These are phyloP conservation scores for Aspergillus udagawae DNA, from an alignment of 2,329 filamentous ascomycete species.

Conservation along the genomic window DNA sequence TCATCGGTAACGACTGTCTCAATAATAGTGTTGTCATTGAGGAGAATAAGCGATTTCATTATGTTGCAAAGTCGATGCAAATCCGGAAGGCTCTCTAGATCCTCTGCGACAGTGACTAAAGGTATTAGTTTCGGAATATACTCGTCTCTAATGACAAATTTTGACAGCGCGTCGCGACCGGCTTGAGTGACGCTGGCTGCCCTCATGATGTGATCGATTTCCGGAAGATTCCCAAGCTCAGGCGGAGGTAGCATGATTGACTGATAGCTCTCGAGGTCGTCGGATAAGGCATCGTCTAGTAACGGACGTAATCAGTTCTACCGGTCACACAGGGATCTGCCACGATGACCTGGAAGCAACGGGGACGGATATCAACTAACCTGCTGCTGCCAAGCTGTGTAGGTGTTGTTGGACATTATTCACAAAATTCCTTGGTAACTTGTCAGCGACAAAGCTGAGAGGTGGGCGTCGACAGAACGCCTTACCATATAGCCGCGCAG, in stretches of 20 bases:
- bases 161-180: slow-evolving; percentile 80
- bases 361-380: slow-evolving; percentile 38
- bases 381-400: slow-evolving; percentile 57
- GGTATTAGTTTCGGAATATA: slow-evolving; percentile 86
- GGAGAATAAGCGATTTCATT: slow-evolving; percentile 90
- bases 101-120: slow-evolving; percentile 82
- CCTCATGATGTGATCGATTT: slow-evolving; percentile 82
- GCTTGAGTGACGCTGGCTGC: slow-evolving; percentile 67
- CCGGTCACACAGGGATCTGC: slow-evolving; percentile 21
- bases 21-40: slow-evolving; percentile 93
- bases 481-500: slow-evolving; percentile 84
- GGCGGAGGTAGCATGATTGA: slow-evolving; percentile 72
- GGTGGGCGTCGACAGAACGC: slow-evolving; percentile 4
- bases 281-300: slow-evolving; percentile 78
- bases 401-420: slow-evolving; percentile 77
- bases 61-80: slow-evolving; percentile 93
- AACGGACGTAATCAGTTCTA: slow-evolving; percentile 5
- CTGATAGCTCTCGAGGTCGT: slow-evolving; percentile 74
- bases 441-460: slow-evolving; percentile 28
- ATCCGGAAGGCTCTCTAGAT: slow-evolving; percentile 80
- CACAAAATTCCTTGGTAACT: slow-evolving; percentile 73
- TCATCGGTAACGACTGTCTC: slow-evolving; percentile 89
- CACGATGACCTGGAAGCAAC: not conserved
- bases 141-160: slow-evolving; percentile 78
- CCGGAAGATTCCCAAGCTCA: slow-evolving; percentile 74